Conservation (phyloP, 2,329 filamentous ascomycete genomes). For the Cordyceps militaris region DNA sequence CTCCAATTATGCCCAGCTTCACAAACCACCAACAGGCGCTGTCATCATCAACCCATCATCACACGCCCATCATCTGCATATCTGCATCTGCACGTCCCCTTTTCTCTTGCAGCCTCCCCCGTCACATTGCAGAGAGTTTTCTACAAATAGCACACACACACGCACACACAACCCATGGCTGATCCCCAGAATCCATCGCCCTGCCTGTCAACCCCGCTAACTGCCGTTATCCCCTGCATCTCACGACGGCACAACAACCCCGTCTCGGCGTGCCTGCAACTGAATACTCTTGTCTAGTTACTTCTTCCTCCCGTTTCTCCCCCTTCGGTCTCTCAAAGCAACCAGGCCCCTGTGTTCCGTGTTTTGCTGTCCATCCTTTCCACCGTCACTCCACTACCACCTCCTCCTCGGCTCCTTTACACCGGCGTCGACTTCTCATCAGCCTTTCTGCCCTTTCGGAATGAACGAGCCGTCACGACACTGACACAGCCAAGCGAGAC, state of each 20-base stretch:
- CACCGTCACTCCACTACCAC: too few species aligned
- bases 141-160: not conserved
- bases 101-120: not conserved
- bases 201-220: not conserved
- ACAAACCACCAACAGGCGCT: not conserved
- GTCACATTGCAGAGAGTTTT: not conserved
- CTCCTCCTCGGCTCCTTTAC: too few species aligned
- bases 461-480: too few species aligned
- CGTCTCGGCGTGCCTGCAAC: not conserved
- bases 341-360: not conserved
- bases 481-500: not conserved
- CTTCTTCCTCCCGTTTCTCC: too few species aligned
- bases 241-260: too few species aligned
- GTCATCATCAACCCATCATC: too few species aligned
- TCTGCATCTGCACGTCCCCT: not conserved
- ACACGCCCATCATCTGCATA: not conserved
- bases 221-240: not conserved
- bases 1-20: not conserved
- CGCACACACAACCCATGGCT: not conserved
- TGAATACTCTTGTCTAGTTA: too few species aligned
- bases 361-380: too few species aligned
- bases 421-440: too few species aligned
- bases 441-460: too few species aligned
- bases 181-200: not conserved
- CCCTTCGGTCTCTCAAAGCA: not conserved